phyloP scores from a whole-genome alignment of 2,329 filamentous ascomycete genomes.

The Teratosphaeria gauchensis region DNA sequence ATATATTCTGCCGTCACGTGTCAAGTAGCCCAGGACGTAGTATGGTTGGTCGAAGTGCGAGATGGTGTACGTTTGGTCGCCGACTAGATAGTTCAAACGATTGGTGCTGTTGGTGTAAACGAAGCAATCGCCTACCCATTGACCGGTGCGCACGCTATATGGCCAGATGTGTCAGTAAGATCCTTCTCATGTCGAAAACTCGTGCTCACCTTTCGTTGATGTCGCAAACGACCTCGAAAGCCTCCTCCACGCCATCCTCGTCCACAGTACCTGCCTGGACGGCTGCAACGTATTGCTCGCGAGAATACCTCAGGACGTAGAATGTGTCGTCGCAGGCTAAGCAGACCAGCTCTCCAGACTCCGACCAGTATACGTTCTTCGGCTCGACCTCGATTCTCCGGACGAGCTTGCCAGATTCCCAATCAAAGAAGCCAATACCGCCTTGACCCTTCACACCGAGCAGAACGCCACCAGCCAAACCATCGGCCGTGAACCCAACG shows the following conservation, averaged over 20 bases:
- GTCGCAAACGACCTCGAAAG: conserved; percentile 93
- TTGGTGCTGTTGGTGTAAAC: conserved; percentile 97
- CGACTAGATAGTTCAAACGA: conserved; percentile 93
- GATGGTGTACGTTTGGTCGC: conserved; percentile 95
- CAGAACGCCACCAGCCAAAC: conserved; percentile 76
- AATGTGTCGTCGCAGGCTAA: conserved; percentile 92
- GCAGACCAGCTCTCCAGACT: conserved; percentile 84
- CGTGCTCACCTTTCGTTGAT: conserved; percentile 66
- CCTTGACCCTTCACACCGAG: conserved; percentile 92
- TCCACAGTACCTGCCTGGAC: conserved; percentile 75
- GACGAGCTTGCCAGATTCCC: conserved; percentile 80
- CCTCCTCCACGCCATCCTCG: conserved; percentile 84
- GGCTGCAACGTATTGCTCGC: conserved; percentile 78
- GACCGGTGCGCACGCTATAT: conserved; percentile 72
- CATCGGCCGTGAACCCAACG: conserved; percentile 90
- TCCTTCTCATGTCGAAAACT: neutral
- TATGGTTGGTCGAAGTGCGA: conserved; percentile 93
- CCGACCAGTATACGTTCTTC: conserved; percentile 82
- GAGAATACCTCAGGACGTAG: conserved; percentile 85
- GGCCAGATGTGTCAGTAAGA: neutral
- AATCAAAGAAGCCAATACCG: conserved; percentile 93
- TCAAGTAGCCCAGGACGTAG: conserved; percentile 92
- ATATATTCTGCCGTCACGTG: conserved; percentile 90
- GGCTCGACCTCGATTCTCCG: conserved; percentile 79
- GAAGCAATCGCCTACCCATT: conserved; percentile 98